Base-by-base conservation (phyloP, 768 basidiomycete genomes). In the Pilatotrama ljubarskyi region DNA sequence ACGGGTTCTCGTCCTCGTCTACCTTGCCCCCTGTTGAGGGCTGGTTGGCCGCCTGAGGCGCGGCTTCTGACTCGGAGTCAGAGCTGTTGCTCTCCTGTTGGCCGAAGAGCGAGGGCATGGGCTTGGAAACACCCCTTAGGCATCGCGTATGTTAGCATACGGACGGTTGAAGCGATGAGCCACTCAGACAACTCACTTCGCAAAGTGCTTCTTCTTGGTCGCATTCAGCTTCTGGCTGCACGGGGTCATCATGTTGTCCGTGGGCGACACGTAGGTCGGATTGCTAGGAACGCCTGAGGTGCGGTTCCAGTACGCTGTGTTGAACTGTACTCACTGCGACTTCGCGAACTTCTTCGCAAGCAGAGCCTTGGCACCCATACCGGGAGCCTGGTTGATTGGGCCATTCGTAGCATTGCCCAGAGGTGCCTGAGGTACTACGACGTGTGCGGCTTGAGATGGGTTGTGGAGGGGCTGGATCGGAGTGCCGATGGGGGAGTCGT, bases 311-410 rank as follows among this genome's bases (percentile, higher is more conserved):
- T 49, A 36, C 51, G 62, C 20, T 42, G 25, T 53, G 32, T 20
- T 51, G 53, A n/a, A 35, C 32, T 36, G 41, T 25, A 82, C 93
- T 70, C 57, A 96, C 95, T 85, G 84, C 69, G 78, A 83, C 75
- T 93, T 95, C 41, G 93, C 91, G 83, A 98, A 83, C 78, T 87
- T 92, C 82, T 97, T 98, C 11, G 91, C 93, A 22, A 99, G 75
- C 38, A 99, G 81, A 0, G 96, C 94, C 72, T 93, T 97, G 51
- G 90, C 88, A 15, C 93, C 95, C 82, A 94, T 83, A 35, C 88
- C 88, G 32, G 82, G 84, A 14, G 78, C 84, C 61, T 81, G 80
- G 69, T 80, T 84, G 26, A 72, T 76, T 22, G 80, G 74, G 15
- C 78, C 79, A 55, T 81, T 82, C 35, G 81, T 80, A 11, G 81